Evolutionary conservation across 495 filamentous ascomycete species (phyloP), one percentile per base, ranked within the genome.

Genomic region (Aspergillus incahuasiensis): DNA sequence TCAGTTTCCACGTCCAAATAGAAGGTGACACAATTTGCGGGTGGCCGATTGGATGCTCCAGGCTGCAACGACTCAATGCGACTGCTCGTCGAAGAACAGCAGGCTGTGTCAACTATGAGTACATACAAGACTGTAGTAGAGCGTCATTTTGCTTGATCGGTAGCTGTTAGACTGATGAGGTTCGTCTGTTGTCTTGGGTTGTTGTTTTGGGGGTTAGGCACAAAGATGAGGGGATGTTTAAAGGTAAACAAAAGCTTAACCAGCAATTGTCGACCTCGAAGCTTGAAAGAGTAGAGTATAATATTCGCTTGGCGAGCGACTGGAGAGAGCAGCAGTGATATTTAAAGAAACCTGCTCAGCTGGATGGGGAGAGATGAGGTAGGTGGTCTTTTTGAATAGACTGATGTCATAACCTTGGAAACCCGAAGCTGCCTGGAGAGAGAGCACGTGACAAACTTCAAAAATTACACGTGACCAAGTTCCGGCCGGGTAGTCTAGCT

Each of bases 51-150:
- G 13, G 38, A 42, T 48, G 42, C 24, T 54, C 28, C 21, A 61
- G 61, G 57, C 61, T 48, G 46, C 50, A 61, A 39, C 52, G 28
- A 47, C 22, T 19, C 43, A 41, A 16, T 44, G 5, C 30, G 19
- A 3, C 18, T 28, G 15, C 22, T 32, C 28, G 21, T 19, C 28
- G 38, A 25, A 16, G 7, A 12, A 21, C 18, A 51, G 19, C 32
- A 2, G 11, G 34, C 20, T 11, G 0, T 12, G 12, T 19, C 4
- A n/a, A 18, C 32, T 5, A 11, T 13, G 3, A 15, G 5, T 44
- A 83, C 90, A 68, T 89, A 97, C 94, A 53, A 98, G 83, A 64
- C 83, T 91, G 82, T 96, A 98, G 80, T 98, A 98, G 71, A 98
- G 91, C 74, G 95, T 98, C 94, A 98, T 98, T 56, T 72, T 86